Base-by-base conservation (phyloP, 2,329 filamentous ascomycete species). In the Leptographium flavum region DNA sequence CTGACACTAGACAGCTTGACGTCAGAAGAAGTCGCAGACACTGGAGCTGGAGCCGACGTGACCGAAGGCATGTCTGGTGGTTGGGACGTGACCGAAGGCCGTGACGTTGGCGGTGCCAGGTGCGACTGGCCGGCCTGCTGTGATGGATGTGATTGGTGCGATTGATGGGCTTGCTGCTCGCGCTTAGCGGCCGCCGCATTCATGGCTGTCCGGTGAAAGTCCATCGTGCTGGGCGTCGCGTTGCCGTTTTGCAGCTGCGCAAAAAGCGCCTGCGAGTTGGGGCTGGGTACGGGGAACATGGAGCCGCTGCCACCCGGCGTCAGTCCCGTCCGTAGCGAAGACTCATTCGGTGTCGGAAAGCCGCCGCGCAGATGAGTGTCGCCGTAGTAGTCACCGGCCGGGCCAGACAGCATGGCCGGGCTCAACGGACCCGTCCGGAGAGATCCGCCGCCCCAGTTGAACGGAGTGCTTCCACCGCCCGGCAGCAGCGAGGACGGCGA, bases 341-440 rank as follows among this genome's bases (percentile, higher is more conserved):
- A 96, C 65, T 98, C 92, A 76, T 95, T 95, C 1, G 90, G 90
- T 4, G 92, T 96, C 5, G 87, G 86, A 58, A 94, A 94, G 45
- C 85, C 84, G 55, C 87, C 80, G 52, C 84, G 78, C 51, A 94
- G 70, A 48, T 81, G 77, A 17, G 80, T 81, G 56, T 94, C 87
- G 54, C 76, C 75, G 59, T 95, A 94, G 65, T 95, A 96, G 60
- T 95, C 87, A 60, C 76, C 83, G 32, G 74, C 66, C 32, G 82
- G 92, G 22, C 87, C 92, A 39, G 87, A 86, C 46, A 98, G 79
- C 88, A 98, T 96, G 52, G 90, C 92, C 67, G 92, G 92, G 63
- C 92, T 96, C 54, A 98, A 66, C 36, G 92, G 92, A 55, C 92
- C 92, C 49, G 87, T 88, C 53, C 92, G 81, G 57, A 98, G 69